Conservation (phyloP, 2,329 filamentous ascomycete species). For the Aureobasidium sp. region DNA sequence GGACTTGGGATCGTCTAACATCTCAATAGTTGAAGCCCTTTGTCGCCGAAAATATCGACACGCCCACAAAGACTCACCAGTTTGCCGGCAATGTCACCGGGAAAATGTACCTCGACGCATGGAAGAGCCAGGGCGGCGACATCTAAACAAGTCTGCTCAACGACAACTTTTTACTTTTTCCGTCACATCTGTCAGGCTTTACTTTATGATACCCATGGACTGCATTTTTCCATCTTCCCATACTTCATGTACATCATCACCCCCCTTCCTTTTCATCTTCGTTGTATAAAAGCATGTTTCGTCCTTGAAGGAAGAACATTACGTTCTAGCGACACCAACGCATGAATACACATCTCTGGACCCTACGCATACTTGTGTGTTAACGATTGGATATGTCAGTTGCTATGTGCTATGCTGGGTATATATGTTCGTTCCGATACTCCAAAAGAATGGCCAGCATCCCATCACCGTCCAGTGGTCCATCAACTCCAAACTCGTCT, state of each 20-base stretch:
- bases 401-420: background rate
- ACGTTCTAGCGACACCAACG: background rate
- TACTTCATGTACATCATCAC: background rate
- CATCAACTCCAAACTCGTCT: background rate
- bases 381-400: background rate
- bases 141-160: background rate
- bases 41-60: slow-evolving; percentile 54
- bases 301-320: background rate
- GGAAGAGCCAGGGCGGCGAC: slow-evolving; percentile 27
- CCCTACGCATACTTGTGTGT: background rate
- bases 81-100: slow-evolving; percentile 24
- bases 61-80: slow-evolving; percentile 44
- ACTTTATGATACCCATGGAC: background rate
- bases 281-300: background rate
- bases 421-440: background rate
- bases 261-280: too few species aligned
- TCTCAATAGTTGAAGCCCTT: slow-evolving; percentile 59
- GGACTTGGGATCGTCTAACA: background rate
- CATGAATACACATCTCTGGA: background rate
- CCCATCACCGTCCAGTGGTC: background rate
- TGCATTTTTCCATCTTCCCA: background rate
- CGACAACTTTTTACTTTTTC: background rate
- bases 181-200: background rate
- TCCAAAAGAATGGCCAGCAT: background rate
- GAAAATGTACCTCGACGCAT: slow-evolving; percentile 26